Evolutionary conservation across 495 filamentous ascomycete genomes (phyloP).

Genomic region (Penicillium herquei): DNA sequence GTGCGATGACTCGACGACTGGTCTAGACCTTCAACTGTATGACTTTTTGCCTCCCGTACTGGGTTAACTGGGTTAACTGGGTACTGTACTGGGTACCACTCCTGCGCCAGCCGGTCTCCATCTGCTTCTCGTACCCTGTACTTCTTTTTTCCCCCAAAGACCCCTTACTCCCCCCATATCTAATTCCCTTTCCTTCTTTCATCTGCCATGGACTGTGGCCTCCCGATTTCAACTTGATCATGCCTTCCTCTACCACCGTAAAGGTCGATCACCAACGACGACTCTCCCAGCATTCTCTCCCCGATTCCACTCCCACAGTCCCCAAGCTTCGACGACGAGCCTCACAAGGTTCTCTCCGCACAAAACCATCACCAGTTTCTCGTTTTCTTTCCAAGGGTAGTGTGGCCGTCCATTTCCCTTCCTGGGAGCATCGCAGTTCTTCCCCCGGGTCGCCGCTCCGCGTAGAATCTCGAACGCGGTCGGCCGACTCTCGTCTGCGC

Average conservation of each 20-base stretch:
- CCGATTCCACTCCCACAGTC: conserved; percentile 11
- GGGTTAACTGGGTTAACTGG: too few relatives aligned
- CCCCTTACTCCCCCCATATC: conserved; percentile 16
- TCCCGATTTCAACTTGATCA: conserved; percentile 26
- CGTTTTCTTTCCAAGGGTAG: conserved; percentile 42
- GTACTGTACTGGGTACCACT: conserved; percentile 9
- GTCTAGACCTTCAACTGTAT: conserved; percentile 24
- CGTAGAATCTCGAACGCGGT: conserved; percentile 31
- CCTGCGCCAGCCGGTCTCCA: neutral
- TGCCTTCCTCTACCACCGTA: conserved; percentile 26
- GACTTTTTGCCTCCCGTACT: conserved; percentile 8
- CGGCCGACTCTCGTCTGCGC: conserved; percentile 39
- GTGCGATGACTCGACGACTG: conserved; percentile 29
- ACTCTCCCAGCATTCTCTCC: conserved; percentile 17
- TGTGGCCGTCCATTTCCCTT: conserved; percentile 39
- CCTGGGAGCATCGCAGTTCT: conserved; percentile 39
- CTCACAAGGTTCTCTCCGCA: conserved; percentile 41
- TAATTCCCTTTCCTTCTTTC: conserved; percentile 11
- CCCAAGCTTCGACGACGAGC: conserved; percentile 38
- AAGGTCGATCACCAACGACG: conserved; percentile 20
- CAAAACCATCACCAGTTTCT: conserved; percentile 39
- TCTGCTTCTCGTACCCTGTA: conserved; percentile 20
- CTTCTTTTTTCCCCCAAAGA: conserved; percentile 4
- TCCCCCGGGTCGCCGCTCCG: conserved; percentile 24
- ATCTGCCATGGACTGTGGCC: conserved; percentile 34